Conservation (phyloP, 1,284 basidiomycete species). For the Ceratobasidium papillatum region DNA sequence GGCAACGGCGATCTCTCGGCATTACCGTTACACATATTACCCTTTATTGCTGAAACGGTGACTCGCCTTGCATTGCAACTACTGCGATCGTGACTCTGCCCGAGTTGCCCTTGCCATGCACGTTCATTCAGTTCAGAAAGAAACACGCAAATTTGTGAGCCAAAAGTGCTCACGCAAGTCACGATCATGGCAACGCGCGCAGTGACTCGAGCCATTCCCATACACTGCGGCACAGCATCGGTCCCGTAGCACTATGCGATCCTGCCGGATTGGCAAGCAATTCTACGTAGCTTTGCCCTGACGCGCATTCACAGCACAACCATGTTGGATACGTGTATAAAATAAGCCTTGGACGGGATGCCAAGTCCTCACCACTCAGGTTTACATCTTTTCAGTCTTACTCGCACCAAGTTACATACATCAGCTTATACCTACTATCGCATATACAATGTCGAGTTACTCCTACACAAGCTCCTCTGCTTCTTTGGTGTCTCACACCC, state of each 20-base stretch:
- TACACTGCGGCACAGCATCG: constrained; percentile 4
- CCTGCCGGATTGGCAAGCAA: not conserved
- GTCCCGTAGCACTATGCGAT: not conserved
- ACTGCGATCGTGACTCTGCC: not conserved
- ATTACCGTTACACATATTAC: constrained; percentile 13
- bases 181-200: not conserved
- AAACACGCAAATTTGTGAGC: not conserved
- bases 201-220: constrained; percentile 9
- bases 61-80: not conserved
- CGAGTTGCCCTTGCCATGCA: constrained; percentile 8
- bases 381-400: not conserved
- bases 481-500: constrained; percentile 22
- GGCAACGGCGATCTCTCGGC: constrained; percentile 23
- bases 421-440: not conserved
- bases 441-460: constrained; percentile 22
- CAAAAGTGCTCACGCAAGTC: not conserved
- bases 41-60: not conserved
- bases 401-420: not conserved
- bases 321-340: not conserved
- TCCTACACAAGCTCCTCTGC: constrained; percentile 12
- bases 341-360: not conserved
- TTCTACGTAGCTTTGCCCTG: not conserved
- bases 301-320: not conserved
- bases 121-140: not conserved
- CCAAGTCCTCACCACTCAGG: constrained; percentile 9